These are phyloP conservation scores for Xerocomellus intermedius DNA, from an alignment of 768 basidiomycete genomes.

Conservation along the genomic window DNA sequence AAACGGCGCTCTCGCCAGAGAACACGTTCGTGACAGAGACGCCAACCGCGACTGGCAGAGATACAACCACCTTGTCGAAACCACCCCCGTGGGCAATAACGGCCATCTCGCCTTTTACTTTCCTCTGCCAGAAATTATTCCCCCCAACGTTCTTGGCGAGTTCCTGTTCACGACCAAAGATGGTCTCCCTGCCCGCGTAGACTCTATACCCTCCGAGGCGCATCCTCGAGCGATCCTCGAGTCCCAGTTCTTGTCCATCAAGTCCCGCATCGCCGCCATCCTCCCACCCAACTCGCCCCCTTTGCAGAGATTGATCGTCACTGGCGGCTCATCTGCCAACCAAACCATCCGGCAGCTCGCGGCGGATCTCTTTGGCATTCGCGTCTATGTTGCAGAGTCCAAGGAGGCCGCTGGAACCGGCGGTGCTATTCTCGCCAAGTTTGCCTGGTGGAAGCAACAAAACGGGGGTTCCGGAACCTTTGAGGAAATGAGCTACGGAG, in stretches of 20 bases:
- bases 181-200: neutral
- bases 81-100: neutral
- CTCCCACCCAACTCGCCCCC: conserved; percentile 6
- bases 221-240: conserved; percentile 9
- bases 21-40: conserved; percentile 5
- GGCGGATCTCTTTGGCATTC: conserved; percentile 4
- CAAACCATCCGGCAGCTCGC: conserved; percentile 8
- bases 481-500: conserved; percentile 2
- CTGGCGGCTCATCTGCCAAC: conserved; percentile 9
- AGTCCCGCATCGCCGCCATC: conserved; percentile 8
- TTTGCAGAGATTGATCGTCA: conserved; percentile 4
- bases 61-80: conserved; percentile 2
- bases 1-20: conserved; percentile 9
- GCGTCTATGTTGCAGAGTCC: conserved; percentile 4
- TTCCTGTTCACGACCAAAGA: neutral
- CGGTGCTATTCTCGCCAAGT: conserved; percentile 9
- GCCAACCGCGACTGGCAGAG: neutral
- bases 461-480: neutral
- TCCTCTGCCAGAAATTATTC: conserved; percentile 9
- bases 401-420: conserved; percentile 7
- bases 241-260: conserved; percentile 11
- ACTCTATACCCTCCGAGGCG: conserved; percentile 1
- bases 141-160: conserved; percentile 4
- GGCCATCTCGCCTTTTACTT: conserved; percentile 4
- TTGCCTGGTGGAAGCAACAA: conserved; percentile 8